A percentile compares a stretch with the other conserved stretches of the same genome.
Conservation (phyloP, 1,139 yeast genomes). For the Taphrina confusa region DNA sequence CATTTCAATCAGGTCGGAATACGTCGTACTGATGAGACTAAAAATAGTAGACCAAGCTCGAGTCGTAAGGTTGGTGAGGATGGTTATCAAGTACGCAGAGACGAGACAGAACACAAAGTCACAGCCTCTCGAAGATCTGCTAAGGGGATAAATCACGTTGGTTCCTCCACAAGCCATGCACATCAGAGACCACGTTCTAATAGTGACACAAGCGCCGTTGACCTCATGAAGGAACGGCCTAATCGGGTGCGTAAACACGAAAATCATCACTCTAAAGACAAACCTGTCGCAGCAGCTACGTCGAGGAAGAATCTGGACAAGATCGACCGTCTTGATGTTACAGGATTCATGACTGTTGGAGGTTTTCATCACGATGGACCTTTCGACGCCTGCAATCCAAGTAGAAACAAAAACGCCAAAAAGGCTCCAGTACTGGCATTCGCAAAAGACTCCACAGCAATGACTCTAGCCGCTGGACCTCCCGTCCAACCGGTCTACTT, state of each 20-base stretch:
- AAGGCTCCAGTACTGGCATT: slow-evolving; percentile 94
- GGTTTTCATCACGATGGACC: slow-evolving; percentile 98
- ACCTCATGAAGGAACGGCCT: slow-evolving; percentile 6
- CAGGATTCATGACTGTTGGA: slow-evolving; percentile 87
- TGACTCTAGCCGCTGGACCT: slow-evolving; percentile 66
- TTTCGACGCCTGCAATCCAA: slow-evolving; percentile 97
- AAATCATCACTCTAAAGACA: background rate
- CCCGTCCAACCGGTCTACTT: slow-evolving; percentile 37
- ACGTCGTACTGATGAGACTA: no score
- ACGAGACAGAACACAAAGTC: no score
- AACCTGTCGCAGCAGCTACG: background rate
- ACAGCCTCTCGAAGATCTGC: background rate
- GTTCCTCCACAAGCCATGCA: no score
- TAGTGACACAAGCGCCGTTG: slow-evolving; percentile 17
- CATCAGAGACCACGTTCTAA: slow-evolving; percentile 23
- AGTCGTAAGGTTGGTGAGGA: background rate
- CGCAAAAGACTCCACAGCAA: slow-evolving; percentile 90
- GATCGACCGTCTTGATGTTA: slow-evolving; percentile 90
- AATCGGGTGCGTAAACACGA: slow-evolving; percentile 13
- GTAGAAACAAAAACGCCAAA: slow-evolving; percentile 71
- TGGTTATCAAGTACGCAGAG: background rate
- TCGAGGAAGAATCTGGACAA: slow-evolving; percentile 59
- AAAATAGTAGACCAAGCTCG: background rate
- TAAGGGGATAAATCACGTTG: no score
- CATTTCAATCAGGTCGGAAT: no score